Conservation (phyloP, 116 monocot genomes). For the Iris pallida region DNA sequence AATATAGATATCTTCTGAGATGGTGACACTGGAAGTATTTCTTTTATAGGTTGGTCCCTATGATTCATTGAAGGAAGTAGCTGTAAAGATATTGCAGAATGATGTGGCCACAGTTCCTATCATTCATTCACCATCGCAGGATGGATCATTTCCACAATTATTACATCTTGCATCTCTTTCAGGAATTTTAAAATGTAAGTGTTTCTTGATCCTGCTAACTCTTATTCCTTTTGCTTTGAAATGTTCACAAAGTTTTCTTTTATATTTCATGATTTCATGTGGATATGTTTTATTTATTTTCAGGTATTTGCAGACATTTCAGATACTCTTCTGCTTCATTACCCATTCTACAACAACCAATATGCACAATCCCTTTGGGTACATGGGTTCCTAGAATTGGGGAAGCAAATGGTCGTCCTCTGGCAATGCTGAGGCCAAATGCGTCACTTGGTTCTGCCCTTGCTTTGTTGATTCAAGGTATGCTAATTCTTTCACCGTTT, state of each 20-base stretch:
- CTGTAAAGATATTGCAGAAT: slow-evolving; percentile 38
- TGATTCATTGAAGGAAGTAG: slow-evolving; percentile 34
- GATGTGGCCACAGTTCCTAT: slow-evolving; percentile 32
- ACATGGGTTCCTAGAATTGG: slow-evolving; percentile 86
- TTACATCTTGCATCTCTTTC: slow-evolving; percentile 40
- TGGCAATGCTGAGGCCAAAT: slow-evolving; percentile 73
- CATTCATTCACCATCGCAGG: slow-evolving; percentile 30
- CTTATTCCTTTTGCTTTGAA: neutral
- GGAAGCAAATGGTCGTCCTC: slow-evolving; percentile 61
- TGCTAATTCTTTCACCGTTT: too few species aligned
- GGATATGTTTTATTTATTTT: slow-evolving; percentile 2
- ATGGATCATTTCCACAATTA: slow-evolving; percentile 36
- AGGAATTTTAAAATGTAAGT: slow-evolving; percentile 34
- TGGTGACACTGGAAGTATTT: neutral
- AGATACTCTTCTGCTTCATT: slow-evolving; percentile 67
- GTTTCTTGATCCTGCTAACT: neutral
- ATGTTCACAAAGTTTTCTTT: neutral
- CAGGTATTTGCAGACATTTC: slow-evolving; percentile 95
- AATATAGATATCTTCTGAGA: neutral
- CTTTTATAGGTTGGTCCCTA: slow-evolving; percentile 31
- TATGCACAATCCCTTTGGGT: slow-evolving; percentile 63
- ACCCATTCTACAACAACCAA: slow-evolving; percentile 73
- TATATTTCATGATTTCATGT: neutral
- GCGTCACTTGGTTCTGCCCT: slow-evolving; percentile 79
- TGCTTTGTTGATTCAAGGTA: slow-evolving; percentile 82